Evolutionary conservation across 371 early-diverging fungal genomes (phyloP).

Genomic region (Rhizopus sp.): DNA sequence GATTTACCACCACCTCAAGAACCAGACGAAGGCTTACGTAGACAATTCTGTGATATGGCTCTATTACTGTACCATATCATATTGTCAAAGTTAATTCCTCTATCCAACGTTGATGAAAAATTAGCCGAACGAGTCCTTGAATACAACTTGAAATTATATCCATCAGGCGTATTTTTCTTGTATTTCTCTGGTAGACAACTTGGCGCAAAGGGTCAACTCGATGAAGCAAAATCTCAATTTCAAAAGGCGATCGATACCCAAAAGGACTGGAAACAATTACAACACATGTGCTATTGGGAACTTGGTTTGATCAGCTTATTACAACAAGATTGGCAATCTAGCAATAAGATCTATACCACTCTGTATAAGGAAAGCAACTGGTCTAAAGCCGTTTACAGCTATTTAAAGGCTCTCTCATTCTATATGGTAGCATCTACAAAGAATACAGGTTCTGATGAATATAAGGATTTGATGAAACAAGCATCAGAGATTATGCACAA

Average conservation of each 20-base stretch:
- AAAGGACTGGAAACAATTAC: slow-evolving; percentile 75
- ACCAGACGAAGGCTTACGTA: slow-evolving; percentile 41
- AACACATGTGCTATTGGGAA: slow-evolving; percentile 82
- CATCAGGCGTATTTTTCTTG: slow-evolving; percentile 68
- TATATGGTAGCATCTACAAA: slow-evolving; percentile 28
- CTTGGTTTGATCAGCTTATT: slow-evolving; percentile 52
- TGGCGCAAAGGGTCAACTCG: slow-evolving; percentile 48
- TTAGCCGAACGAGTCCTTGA: slow-evolving; percentile 50
- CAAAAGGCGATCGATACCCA: slow-evolving; percentile 47
- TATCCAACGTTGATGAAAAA: slow-evolving; percentile 51
- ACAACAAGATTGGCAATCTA: slow-evolving; percentile 56
- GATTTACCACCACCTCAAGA: slow-evolving; percentile 21
- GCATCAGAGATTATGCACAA: slow-evolving; percentile 52
- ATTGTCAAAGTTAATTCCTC: slow-evolving; percentile 60
- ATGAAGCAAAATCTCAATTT: slow-evolving; percentile 55
- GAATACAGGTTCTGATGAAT: slow-evolving; percentile 5
- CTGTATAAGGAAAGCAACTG: slow-evolving; percentile 74
- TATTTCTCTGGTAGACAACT: slow-evolving; percentile 64
- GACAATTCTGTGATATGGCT: slow-evolving; percentile 65
- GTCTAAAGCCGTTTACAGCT: slow-evolving; percentile 76
- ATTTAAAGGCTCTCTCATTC: slow-evolving; percentile 60
- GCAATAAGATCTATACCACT: slow-evolving; percentile 52
- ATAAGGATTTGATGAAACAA: slow-evolving; percentile 13
- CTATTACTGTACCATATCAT: slow-evolving; percentile 71
- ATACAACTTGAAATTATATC: slow-evolving; percentile 51